A percentile compares a stretch with the other conserved stretches of the same genome.
Evolutionary conservation across 2,329 filamentous ascomycete species (phyloP).

Genomic region (Colletotrichum destructivum): DNA sequence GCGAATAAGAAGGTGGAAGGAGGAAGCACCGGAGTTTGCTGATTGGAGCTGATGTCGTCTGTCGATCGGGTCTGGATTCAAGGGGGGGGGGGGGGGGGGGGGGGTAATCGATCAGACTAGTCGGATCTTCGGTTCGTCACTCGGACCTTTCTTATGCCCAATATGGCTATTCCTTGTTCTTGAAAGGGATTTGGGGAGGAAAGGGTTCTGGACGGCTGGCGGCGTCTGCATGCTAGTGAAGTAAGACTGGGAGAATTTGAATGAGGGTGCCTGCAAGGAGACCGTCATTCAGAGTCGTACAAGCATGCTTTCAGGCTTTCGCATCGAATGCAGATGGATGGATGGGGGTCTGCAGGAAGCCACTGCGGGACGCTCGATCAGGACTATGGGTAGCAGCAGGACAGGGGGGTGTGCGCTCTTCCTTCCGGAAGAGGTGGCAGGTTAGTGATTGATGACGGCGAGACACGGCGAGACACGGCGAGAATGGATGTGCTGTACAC

Average conservation of each 20-base stretch:
- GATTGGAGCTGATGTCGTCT: not conserved
- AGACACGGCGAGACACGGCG: too few species aligned
- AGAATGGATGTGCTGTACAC: slow-evolving; percentile 31
- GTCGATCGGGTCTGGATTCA: not conserved
- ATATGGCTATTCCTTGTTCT: not conserved
- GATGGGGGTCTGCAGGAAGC: not conserved
- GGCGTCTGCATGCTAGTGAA: not conserved
- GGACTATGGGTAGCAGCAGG: slow-evolving; percentile 6
- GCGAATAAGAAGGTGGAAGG: not conserved
- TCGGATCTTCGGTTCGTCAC: not conserved
- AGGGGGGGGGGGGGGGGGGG: not conserved
- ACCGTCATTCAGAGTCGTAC: not conserved
- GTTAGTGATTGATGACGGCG: not conserved
- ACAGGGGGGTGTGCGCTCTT: not conserved
- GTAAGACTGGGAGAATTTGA: not conserved
- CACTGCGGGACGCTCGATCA: slow-evolving; percentile 4
- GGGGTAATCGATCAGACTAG: not conserved
- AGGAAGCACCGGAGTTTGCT: not conserved
- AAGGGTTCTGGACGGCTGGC: not conserved
- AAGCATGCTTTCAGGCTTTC: not conserved
- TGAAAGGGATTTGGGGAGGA: not conserved
- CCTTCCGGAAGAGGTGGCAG: not conserved
- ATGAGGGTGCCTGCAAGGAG: not conserved
- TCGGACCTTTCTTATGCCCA: not conserved
- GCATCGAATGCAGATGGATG: not conserved